Conservation (phyloP, 2,329 filamentous ascomycete genomes). For the Teratosphaeria viscida region DNA sequence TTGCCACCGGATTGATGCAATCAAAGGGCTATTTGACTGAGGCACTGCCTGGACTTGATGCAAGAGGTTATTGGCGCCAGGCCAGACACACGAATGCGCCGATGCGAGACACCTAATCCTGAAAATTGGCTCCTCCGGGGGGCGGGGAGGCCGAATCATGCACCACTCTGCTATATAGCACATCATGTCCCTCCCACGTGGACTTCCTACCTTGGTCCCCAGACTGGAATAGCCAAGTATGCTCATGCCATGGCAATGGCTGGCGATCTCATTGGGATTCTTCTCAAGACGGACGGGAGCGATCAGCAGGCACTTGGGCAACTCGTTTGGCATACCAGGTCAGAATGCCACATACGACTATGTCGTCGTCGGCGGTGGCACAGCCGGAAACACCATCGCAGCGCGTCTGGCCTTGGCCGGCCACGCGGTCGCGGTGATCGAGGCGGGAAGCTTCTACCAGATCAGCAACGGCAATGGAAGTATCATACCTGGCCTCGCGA, state of each 20-base stretch:
- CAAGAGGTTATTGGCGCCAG: too few species aligned
- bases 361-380: constrained; percentile 12
- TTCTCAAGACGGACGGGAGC: not conserved
- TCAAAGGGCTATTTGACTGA: too few species aligned
- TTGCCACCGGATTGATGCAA: too few species aligned
- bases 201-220: not conserved
- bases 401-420: constrained; percentile 11
- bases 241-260: not conserved
- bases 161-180: not conserved
- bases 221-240: not conserved
- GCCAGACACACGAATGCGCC: too few species aligned
- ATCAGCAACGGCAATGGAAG: constrained; percentile 11
- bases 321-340: constrained; percentile 5
- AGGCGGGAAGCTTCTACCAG: constrained; percentile 17
- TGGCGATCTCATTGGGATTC: not conserved
- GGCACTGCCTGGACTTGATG: too few species aligned
- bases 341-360: constrained; percentile 14
- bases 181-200: not conserved
- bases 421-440: constrained; percentile 14
- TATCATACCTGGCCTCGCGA: not conserved
- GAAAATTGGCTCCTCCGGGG: not conserved
- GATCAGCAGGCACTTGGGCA: not conserved
- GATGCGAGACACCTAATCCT: too few species aligned
- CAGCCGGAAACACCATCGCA: constrained; percentile 11
- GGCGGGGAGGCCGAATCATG: not conserved